Conservation (phyloP, 192 early-diverging fungal species). For the Mycoemilia scoparia region DNA sequence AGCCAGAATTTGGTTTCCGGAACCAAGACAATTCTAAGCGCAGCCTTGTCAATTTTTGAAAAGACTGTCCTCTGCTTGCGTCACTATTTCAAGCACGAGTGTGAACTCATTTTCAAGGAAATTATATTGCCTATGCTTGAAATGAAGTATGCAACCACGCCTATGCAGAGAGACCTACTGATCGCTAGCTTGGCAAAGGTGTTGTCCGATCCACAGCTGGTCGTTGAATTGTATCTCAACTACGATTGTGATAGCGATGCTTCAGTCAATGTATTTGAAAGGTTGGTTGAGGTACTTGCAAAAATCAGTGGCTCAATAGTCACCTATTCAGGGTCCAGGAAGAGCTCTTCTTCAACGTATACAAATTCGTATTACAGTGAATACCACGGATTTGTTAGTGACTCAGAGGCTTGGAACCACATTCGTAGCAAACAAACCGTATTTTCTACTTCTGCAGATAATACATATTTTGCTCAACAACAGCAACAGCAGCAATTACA, state of each 20-base stretch:
- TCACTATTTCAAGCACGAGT: constrained; percentile 61
- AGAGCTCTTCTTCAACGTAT: no score
- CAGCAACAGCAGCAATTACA: no score
- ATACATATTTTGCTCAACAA: no score
- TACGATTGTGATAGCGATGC: constrained; percentile 81
- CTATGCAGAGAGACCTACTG: constrained; percentile 50
- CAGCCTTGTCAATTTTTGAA: constrained; percentile 70
- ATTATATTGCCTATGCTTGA: constrained; percentile 80
- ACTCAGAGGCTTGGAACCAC: no score
- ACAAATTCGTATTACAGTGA: no score
- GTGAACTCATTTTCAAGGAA: constrained; percentile 76
- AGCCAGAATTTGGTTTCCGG: constrained; percentile 63
- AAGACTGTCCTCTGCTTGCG: constrained; percentile 50
- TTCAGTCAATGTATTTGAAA: constrained; percentile 76
- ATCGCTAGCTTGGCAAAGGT: constrained; percentile 50
- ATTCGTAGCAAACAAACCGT: no score
- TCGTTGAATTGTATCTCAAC: constrained; percentile 88
- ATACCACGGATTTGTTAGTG: no score
- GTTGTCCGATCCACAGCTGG: constrained; percentile 47
- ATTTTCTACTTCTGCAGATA: no score
- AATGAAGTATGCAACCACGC: constrained; percentile 38
- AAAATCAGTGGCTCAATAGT: constrained; percentile 14
- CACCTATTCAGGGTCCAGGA: no score
- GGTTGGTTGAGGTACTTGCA: constrained; percentile 39
- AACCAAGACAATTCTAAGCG: constrained; percentile 61